Evolutionary conservation across 164 flowering plant species (phyloP), one percentile per base, ranked within the genome.

Genomic region (Warburgia ugandensis): DNA sequence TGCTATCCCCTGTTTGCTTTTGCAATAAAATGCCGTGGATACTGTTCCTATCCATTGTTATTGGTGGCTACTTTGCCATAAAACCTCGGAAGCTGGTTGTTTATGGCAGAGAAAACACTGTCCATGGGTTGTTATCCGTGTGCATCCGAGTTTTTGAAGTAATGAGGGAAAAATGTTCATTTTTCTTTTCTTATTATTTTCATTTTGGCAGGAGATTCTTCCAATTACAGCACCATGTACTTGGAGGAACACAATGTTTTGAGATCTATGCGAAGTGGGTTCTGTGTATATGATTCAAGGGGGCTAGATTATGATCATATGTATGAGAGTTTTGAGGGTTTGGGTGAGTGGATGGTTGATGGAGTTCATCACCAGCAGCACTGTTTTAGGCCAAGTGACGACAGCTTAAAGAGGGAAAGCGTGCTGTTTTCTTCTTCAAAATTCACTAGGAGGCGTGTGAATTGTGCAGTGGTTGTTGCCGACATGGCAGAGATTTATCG

Each of bases 211-310:
- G 80, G 65, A 50, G 61, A 50, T 16, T 56, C 71, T 28, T 61
- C 71, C 7, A 62, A 64, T 2, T 59, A 60, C 31, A 75, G 76
- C 1, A 81, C 80, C 0, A 60, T 70, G 77, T 66, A 50, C 23
- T 43, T 84, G 75, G 84, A 87, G 60, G 96, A 80, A 52, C 92
- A 84, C 69, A 83, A 87, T 31, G 87, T 84, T 4, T n/a, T 80
- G 65, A 73, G 96, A 45, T 84, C 90, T 26, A 30, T 48, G 56
- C 54, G 75, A 36, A 77, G 70, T 48, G 96, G 96, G 51, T 80
- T 87, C 48, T 84, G 90, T 23, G 79, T 84, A 30, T 84, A 66
- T 29, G 92, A 87, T 48, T 68, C 90, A 0, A 77, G 84, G 50
- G 87, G 96, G 3, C 62, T 81, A 23, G 75, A 72, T 47, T 66